Conservation (phyloP, 768 basidiomycete species). For the Chiua virens region DNA sequence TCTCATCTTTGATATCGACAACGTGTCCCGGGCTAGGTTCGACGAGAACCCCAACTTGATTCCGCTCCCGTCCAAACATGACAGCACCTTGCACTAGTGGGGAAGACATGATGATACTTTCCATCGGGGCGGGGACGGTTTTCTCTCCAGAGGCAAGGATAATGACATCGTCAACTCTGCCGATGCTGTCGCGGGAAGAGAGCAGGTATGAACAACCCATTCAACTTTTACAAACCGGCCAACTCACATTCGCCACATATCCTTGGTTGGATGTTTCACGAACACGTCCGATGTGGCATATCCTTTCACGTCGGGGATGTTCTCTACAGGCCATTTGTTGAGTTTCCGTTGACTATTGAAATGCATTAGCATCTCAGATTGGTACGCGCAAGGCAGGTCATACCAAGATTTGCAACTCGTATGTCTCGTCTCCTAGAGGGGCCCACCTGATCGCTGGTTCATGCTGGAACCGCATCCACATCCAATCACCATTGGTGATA, state of each 20-base stretch:
- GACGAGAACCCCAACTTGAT: conserved; percentile 31
- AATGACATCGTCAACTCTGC: conserved; percentile 37
- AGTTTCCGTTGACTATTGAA: not conserved
- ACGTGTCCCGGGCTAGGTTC: conserved; percentile 21
- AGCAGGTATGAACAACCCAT: not conserved
- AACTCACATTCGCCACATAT: conserved; percentile 43
- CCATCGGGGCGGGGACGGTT: conserved; percentile 35
- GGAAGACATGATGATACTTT: conserved; percentile 15
- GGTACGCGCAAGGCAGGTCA: not conserved
- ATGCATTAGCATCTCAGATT: not conserved
- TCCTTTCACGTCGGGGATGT: conserved; percentile 34
- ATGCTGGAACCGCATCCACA: too few species aligned
- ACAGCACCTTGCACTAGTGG: conserved; percentile 22
- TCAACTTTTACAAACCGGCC: not conserved
- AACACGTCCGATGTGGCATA: conserved; percentile 46
- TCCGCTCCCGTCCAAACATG: conserved; percentile 34
- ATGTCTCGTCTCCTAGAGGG: too few species aligned
- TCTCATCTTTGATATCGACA: conserved; percentile 13
- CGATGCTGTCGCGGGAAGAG: conserved; percentile 28
- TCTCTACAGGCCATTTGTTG: conserved; percentile 22
- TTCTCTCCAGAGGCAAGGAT: conserved; percentile 34
- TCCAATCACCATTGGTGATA: too few species aligned
- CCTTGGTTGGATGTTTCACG: conserved; percentile 42
- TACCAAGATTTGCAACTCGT: too few species aligned
- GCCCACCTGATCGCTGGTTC: too few species aligned